Base-by-base conservation (phyloP, 495 filamentous ascomycete genomes). In the Hypoxylon lenormandii region DNA sequence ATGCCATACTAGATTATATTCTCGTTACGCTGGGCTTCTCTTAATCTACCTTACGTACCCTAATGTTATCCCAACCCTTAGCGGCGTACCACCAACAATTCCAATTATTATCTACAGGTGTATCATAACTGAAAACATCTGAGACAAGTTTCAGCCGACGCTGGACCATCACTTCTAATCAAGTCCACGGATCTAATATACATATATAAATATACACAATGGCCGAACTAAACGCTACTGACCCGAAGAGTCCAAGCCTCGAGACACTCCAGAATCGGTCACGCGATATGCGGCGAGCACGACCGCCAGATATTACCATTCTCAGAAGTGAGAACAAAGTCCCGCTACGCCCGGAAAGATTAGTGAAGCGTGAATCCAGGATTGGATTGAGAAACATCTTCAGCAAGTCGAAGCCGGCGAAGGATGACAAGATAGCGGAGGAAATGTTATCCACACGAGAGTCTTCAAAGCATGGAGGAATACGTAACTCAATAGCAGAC, bases 361-460 rank as follows among this genome's bases (percentile, higher is more conserved):
- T 69, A 5, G 51, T 52, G 8, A 74, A 70, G 47, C 69, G 82
- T 50, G 83, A 83, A 43, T 87, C 85, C 10, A 82, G 77, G 67
- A 72, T 84, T 30, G 84, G 83, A 18, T 66, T 87, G 42, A 75
- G 82, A 48, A 80, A 69, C 40, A 80, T 86, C 18, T 86, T 86
- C 62, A 69, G 79, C 45, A 75, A 76, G 51, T 70, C 75, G 48
- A 82, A 77, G 59, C 50, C 65, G 10, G 60, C 58, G 33, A 72
- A 75, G 21, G 58, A 69, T 26, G 75, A 77, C 8, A 69, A 69
- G 36, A 70, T 65, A 37, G 69, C 46, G 23, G 66, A 69, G 28
- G 72, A 69, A 47, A 11, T 49, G 13, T 66, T 69, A 28, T 77
- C 67, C 30, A 65, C 57, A 22, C 69, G 72, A 13, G 66, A 46